Evolutionary conservation across 1,139 yeast genomes (phyloP).

Genomic region (Yamadazyma triangularis): DNA sequence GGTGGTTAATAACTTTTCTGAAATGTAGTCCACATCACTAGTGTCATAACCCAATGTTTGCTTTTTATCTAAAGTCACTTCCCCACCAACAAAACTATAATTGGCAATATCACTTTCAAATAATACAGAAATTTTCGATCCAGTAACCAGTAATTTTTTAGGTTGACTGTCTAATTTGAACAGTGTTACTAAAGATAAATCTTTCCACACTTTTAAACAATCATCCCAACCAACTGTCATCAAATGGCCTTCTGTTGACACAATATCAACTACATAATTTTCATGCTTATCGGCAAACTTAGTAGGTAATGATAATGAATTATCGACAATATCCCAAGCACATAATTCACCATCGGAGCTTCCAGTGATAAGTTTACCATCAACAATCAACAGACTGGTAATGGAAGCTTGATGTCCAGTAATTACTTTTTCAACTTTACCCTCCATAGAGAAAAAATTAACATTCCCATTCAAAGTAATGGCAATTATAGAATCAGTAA

Average conservation of each 20-base stretch:
- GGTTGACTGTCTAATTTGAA: slow-evolving; percentile 59
- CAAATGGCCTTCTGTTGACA: slow-evolving; percentile 21
- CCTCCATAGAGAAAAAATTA: slow-evolving; percentile 47
- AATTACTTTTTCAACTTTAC: slow-evolving; percentile 28
- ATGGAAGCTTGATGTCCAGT: slow-evolving; percentile 89
- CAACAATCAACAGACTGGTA: slow-evolving; percentile 40
- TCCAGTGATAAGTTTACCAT: slow-evolving; percentile 55
- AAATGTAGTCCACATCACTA: slow-evolving; percentile 27
- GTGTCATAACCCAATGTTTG: slow-evolving; percentile 31
- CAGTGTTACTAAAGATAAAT: slow-evolving; percentile 20
- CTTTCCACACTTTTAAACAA: slow-evolving; percentile 48
- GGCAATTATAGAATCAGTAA: slow-evolving; percentile 58
- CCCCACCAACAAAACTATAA: slow-evolving; percentile 11
- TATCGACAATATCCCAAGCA: slow-evolving; percentile 80
- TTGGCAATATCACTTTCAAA: slow-evolving; percentile 44
- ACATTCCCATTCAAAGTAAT: slow-evolving; percentile 71
- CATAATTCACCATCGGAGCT: slow-evolving; percentile 77
- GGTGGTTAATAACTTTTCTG: slow-evolving; percentile 44
- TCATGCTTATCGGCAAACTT: slow-evolving; percentile 40
- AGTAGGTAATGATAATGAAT: slow-evolving; percentile 44
- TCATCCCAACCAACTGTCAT: slow-evolving; percentile 88
- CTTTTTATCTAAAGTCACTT: slow-evolving; percentile 10
- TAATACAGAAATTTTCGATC: slow-evolving; percentile 46
- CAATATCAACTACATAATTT: slow-evolving; percentile 53
- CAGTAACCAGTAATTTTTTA: slow-evolving; percentile 37